These are phyloP conservation scores for Cynanchum wilfordii DNA, from an alignment of 257 asterid genomes.

Conservation along the genomic window DNA sequence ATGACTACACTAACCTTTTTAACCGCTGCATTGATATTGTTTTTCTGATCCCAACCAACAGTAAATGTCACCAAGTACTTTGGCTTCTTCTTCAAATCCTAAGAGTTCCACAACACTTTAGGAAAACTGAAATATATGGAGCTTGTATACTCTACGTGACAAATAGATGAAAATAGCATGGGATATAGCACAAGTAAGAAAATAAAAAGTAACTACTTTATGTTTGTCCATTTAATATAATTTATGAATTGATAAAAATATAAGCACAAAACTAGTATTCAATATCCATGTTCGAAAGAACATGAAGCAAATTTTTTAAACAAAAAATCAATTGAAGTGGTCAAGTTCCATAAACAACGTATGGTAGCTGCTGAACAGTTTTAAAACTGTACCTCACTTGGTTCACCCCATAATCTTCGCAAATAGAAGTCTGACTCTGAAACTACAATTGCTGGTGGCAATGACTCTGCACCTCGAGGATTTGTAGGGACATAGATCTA, in stretches of 20 bases:
- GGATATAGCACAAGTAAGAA: background rate
- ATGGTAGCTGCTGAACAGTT: background rate
- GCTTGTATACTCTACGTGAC: background rate
- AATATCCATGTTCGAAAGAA: background rate
- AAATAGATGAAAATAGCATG: background rate
- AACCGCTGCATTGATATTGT: conserved; percentile 72
- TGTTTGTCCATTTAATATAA: background rate
- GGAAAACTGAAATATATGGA: background rate
- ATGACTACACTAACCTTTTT: conserved; percentile 55
- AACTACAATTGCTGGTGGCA: conserved; percentile 97
- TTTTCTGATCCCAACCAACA: conserved; percentile 80
- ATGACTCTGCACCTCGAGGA: conserved; percentile 97
- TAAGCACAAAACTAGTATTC: background rate
- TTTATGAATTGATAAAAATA: background rate
- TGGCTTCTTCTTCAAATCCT: conserved; percentile 91
- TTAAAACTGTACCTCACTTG: conserved; percentile 62
- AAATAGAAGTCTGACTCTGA: conserved; percentile 79
- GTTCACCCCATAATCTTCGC: conserved; percentile 99
- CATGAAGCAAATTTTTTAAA: background rate
- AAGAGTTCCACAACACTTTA: conserved; percentile 21
- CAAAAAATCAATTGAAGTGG: background rate
- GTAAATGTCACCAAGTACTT: conserved; percentile 91
- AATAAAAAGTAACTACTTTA: background rate
- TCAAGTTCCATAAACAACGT: background rate
- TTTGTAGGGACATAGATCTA: conserved; percentile 92